Conservation (phyloP, 2,329 filamentous ascomycete species). For the Ambrosiella xylebori region DNA sequence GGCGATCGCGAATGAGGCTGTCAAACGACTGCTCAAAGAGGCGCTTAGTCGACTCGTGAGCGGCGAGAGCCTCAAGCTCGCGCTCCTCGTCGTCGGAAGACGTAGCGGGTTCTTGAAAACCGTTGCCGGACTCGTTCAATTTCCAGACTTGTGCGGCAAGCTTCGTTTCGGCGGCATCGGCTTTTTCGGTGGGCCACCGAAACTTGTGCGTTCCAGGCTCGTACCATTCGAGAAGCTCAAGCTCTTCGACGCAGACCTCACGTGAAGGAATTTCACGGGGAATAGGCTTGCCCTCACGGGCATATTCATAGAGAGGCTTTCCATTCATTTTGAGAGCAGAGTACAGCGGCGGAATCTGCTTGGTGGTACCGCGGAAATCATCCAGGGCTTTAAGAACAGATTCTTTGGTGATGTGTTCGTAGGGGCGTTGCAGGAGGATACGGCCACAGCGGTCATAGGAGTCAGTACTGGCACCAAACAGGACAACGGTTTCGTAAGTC, state of each 20-base stretch:
- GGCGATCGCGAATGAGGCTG: constrained; percentile 35
- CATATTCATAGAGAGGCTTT: constrained; percentile 92
- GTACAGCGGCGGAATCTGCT: constrained; percentile 83
- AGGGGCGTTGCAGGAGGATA: constrained; percentile 55
- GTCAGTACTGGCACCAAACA: constrained; percentile 87
- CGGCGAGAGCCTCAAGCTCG: constrained; percentile 36
- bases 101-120: constrained; percentile 18
- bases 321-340: constrained; percentile 86
- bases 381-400: constrained; percentile 60
- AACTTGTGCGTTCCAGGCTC: constrained; percentile 67
- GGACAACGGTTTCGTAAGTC: constrained; percentile 72
- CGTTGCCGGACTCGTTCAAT: constrained; percentile 31
- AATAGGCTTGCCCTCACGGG: constrained; percentile 70
- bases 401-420: constrained; percentile 65
- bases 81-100: constrained; percentile 35
- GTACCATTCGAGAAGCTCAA: constrained; percentile 72
- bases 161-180: constrained; percentile 54
- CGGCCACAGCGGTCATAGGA: constrained; percentile 81
- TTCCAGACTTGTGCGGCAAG: constrained; percentile 58
- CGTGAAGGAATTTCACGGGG: constrained; percentile 70
- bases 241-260: constrained; percentile 56
- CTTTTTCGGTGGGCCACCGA: constrained; percentile 65
- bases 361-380: constrained; percentile 63
- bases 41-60: constrained; percentile 39
- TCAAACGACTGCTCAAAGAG: constrained; percentile 42